phyloP scores from a whole-genome alignment of 208 protist species.

The Angomonas deanei region DNA sequence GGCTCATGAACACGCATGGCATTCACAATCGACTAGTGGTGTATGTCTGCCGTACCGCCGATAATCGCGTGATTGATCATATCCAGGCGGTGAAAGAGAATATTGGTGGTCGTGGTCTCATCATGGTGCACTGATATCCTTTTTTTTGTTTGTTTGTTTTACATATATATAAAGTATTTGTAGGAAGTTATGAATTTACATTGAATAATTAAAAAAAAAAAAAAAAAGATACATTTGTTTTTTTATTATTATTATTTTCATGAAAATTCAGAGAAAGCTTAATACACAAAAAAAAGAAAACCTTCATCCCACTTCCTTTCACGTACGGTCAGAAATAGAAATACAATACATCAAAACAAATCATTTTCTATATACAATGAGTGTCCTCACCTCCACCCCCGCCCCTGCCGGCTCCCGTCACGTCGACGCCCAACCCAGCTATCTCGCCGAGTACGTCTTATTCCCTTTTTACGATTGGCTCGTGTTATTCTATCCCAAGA shows the following conservation, averaged over 20 bases:
- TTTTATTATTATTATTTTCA: neutral
- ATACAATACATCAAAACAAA: slow-evolving; percentile 14
- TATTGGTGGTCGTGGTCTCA: slow-evolving; percentile 81
- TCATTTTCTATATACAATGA: slow-evolving; percentile 1
- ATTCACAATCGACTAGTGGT: slow-evolving; percentile 87
- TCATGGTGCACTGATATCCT: slow-evolving; percentile 75
- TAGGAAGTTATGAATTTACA: too few relatives aligned
- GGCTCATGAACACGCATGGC: slow-evolving; percentile 74
- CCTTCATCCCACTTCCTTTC: too few relatives aligned
- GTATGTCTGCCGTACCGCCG: slow-evolving; percentile 79
- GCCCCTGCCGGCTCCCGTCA: slow-evolving; percentile 23
- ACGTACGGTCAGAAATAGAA: neutral
- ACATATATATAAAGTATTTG: neutral
- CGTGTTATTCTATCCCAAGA: slow-evolving; percentile 46
- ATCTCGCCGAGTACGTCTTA: slow-evolving; percentile 70
- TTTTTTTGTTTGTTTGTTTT: neutral
- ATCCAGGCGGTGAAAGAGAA: slow-evolving; percentile 83
- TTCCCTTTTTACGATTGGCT: slow-evolving; percentile 82
- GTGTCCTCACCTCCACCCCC: slow-evolving; percentile 26
- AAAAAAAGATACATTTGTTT: slow-evolving; percentile 1
- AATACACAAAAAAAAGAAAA: too few relatives aligned
- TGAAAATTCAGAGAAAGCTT: too few relatives aligned
- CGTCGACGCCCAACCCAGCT: slow-evolving; percentile 47
- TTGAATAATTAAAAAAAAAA: slow-evolving; percentile 6
- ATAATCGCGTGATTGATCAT: slow-evolving; percentile 88